Evolutionary conservation across 1,284 basidiomycete species (phyloP).

Genomic region (Sparassis latifolia): DNA sequence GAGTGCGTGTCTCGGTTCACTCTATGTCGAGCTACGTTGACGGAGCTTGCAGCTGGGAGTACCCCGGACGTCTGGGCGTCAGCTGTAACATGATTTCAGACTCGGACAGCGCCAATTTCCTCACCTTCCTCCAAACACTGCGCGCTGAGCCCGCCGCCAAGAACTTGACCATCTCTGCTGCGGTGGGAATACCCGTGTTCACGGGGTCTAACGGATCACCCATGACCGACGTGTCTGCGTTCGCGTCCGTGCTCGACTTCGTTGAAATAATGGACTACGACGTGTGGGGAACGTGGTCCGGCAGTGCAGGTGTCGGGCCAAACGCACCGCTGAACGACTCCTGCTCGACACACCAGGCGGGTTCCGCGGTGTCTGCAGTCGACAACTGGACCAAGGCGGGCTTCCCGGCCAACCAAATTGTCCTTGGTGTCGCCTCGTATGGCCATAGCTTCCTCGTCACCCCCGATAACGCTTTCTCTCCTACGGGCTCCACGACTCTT

Average conservation of each 20-base stretch:
- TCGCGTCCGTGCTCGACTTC: conserved; percentile 57
- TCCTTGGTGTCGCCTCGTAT: conserved; percentile 60
- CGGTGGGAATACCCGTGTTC: conserved; percentile 52
- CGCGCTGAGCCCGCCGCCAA: conserved; percentile 25
- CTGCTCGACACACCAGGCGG: conserved; percentile 50
- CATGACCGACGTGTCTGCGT: conserved; percentile 48
- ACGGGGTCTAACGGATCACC: conserved; percentile 43
- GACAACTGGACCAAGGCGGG: conserved; percentile 55
- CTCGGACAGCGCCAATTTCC: conserved; percentile 56
- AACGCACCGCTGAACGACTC: conserved; percentile 63
- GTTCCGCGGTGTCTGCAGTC: conserved; percentile 61
- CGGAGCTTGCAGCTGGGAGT: conserved; percentile 68
- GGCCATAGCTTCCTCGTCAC: conserved; percentile 39
- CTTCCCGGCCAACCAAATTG: conserved; percentile 55
- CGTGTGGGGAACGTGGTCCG: conserved; percentile 51
- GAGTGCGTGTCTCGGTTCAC: conserved; percentile 46
- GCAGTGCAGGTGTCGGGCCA: conserved; percentile 39
- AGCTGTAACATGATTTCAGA: conserved; percentile 59
- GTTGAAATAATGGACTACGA: conserved; percentile 75
- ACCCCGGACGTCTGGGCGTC: conserved; percentile 61
- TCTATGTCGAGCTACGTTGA: not conserved
- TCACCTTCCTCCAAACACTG: conserved; percentile 49
- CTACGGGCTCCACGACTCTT: conserved; percentile 19
- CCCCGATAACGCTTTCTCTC: conserved; percentile 23
- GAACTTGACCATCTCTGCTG: conserved; percentile 48